Evolutionary conservation across 805 yeast species (phyloP), one percentile per base, ranked within the genome.

Genomic region (Sugiyamaella marilandica): DNA sequence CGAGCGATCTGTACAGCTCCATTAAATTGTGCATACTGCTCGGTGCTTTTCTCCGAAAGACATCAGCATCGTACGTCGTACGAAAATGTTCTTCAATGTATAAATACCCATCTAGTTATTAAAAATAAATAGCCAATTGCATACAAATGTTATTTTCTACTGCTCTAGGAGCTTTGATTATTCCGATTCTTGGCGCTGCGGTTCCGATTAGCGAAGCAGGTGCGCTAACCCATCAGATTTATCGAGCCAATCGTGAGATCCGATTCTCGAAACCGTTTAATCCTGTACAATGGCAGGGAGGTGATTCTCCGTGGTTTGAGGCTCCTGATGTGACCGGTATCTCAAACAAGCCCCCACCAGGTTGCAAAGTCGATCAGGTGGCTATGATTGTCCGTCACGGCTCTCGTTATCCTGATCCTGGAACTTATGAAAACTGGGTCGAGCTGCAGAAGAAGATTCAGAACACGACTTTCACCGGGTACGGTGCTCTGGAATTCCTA

Each of bases 261-360:
- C 2, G 24, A 5, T 10, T 11, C 43, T 39, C 43, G 5, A 39
- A 39, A 39, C 13, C 11, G 16, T 39, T 39, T 10, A 19, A 39
- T 13, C 43, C 43, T n/a, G 43, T 39, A 5, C 43, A 39, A 39
- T 39, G 19, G 43, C 43, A 39, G 43, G 43, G 43, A n/a, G 43
- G 43, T 16, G 43, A 39, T 16, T 39, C 43, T 13, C 43, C 43
- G 5, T 39, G 43, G 43, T 39, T 39, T 19, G 43, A 14, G 5
- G 43, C 43, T 39, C 43, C 43, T 5, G 43, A 39, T 39, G 43
- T 39, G 13, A 39, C 43, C 7, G 43, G 43, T 3, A 39, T 39
- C 43, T 39, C 43, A 10, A 39, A 39, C 24, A 39, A 39, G 16
- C 43, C 43, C 5, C 43, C 43, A 13, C 19, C 14, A 5, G 43